Base-by-base conservation (phyloP, 2,329 filamentous ascomycete genomes). In the Drechslerella stenobrocha region DNA sequence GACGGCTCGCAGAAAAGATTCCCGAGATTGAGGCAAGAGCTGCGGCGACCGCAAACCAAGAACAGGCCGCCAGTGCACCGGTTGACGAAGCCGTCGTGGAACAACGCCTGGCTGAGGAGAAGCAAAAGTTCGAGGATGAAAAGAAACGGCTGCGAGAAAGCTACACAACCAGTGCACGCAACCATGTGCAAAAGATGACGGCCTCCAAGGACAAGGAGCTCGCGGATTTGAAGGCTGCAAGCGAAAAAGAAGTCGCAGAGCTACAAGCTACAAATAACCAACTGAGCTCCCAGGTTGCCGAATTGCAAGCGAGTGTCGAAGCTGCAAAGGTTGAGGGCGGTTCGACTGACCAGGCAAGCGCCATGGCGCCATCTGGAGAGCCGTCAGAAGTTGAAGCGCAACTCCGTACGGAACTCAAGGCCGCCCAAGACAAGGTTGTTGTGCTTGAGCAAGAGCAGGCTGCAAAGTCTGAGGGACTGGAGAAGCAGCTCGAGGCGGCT, bases 171-270 rank as follows among this genome's bases (percentile, higher is more conserved):
- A 69, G 63, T 24, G 63, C 57, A 5, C 56, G 63, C 34, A 69
- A 69, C 34, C 55, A 69, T 28, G 72, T 73, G 28, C 64, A 66
- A 30, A 72, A 71, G 44, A 72, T 72, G 34, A 64, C 71, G 18
- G 71, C 71, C 26, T 63, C 69, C 7, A 70, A 69, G 47, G 64
- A 60, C 15, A 65, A 61, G 45, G 63, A 69, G 35, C 50, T 69
- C 37, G 20, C 55, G n/a, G 63, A 69, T 24, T 22, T 57, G 0
- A 23, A 56, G 13, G 47, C 63, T n/a, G 28, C 45, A 13, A 69
- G 45, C n/a, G 57, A 61, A 20, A 61, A 60, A 37, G 55, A 69
- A 42, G 55, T 56, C 32, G 45, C 51, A 26, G 63, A 56, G 2
- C n/a, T 60, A 23, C 59, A 69, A 34, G 24, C 50, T 2, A 35